Base-by-base conservation (phyloP, 73 alveolate genomes). In the Uronychia binucleata region DNA sequence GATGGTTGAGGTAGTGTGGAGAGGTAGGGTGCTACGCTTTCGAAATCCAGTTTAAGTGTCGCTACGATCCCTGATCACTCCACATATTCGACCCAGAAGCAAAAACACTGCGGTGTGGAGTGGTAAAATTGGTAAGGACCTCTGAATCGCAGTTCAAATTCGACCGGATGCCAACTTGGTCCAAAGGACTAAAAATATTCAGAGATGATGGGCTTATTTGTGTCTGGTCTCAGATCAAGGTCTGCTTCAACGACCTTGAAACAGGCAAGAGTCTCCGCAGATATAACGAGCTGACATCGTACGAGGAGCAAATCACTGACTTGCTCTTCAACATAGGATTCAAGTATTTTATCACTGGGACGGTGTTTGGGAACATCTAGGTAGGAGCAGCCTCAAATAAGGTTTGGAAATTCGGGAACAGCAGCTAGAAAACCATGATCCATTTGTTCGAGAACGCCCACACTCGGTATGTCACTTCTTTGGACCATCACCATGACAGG, bases 291-390 rank as follows among this genome's bases (percentile, higher is more conserved):
- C 76, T 78, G 1, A 78, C 84, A 1, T 26, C 77, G 8, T 33
- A 78, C 25, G 84, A 78, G 27, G 84, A 78, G 26, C 26, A 27
- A 25, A 78, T 78, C 31, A 78, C 84, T 13, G 84, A 78, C 33
- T 13, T 78, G 26, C 30, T 33, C 28, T 27, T 78, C 26, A 27
- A 34, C 27, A 13, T 27, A 1, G 33, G 26, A 13, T 78, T 78
- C 34, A 78, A 78, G 34, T 78, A 78, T 78, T 78, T 78, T 29
- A 78, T 78, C 14, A 78, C 84, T 8, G 74, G 67, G 25, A 78
- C 84, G 30, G 76, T 78, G 13, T 78, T 78, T 34, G 84, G 84
- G 1, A 34, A 78, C 25, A 78, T 78, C 33, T 33, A 78, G 11
- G 75, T 78, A 32, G 19, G 19, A 5, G 67, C 5, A 11, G 67